Conservation (phyloP, 2,329 filamentous ascomycete genomes). For the Lachnellula occidentalis region DNA sequence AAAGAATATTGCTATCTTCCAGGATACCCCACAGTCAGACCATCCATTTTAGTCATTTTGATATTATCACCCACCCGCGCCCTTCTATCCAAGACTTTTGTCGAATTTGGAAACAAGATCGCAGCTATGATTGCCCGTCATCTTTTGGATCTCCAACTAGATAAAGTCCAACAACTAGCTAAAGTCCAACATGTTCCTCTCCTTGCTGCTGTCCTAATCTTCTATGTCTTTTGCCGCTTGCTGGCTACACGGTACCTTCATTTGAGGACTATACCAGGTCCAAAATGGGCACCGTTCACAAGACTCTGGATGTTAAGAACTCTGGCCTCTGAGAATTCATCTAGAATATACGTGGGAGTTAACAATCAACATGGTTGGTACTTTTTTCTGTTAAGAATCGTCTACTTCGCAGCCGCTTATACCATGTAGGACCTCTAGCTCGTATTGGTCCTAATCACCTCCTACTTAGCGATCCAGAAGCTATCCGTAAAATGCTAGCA, state of each 20-base stretch:
- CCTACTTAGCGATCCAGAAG: slow-evolving; percentile 15
- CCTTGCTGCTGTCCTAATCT: too few species aligned
- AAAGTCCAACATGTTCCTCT: too few species aligned
- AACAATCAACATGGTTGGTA: background rate
- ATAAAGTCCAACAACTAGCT: too few species aligned
- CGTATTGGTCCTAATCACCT: slow-evolving; percentile 19
- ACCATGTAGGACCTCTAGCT: slow-evolving; percentile 11
- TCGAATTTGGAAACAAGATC: too few species aligned
- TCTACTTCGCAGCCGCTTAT: background rate
- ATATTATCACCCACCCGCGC: too few species aligned
- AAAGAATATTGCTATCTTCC: too few species aligned
- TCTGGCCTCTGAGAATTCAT: background rate
- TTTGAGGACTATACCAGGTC: background rate
- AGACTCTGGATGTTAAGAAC: background rate
- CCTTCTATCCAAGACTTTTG: too few species aligned
- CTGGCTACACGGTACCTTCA: background rate
- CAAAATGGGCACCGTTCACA: background rate
- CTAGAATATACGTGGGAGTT: background rate
- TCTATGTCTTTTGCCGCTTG: too few species aligned
- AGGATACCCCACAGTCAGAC: too few species aligned
- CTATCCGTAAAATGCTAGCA: slow-evolving; percentile 9
- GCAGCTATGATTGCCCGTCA: too few species aligned
- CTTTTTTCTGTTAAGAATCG: background rate
- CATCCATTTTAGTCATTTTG: too few species aligned
- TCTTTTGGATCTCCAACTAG: too few species aligned